Percentiles rank a stretch among this genome's conserved stretches.
phyloP scores from a whole-genome alignment of 2,329 filamentous ascomycete genomes.

The Penicillium italicum region DNA sequence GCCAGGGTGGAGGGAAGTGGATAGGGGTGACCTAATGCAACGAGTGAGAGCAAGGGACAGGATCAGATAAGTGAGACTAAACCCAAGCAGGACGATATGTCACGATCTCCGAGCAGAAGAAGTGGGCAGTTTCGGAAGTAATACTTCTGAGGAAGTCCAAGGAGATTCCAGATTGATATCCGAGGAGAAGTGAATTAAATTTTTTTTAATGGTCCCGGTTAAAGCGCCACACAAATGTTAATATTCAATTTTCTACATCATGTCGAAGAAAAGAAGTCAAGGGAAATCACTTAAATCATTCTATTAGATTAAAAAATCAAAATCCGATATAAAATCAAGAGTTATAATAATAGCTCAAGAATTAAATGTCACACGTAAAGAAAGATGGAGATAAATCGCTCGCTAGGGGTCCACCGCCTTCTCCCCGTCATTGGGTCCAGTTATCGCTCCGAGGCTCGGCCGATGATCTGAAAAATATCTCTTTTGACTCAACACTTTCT shows the following conservation, averaged over 20 bases:
- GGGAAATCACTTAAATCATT: not conserved
- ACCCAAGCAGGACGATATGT: conserved; percentile 20
- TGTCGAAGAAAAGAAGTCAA: not conserved
- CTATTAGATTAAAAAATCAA: not conserved
- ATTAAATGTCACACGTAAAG: conserved; percentile 4
- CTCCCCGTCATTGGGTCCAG: conserved; percentile 14
- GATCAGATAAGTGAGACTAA: conserved; percentile 27
- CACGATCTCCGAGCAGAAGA: conserved; percentile 9
- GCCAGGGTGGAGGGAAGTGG: conserved; percentile 24
- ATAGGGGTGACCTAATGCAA: conserved; percentile 15
- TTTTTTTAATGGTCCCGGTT: not conserved
- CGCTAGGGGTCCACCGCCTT: conserved; percentile 20
- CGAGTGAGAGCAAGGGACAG: conserved; percentile 20
- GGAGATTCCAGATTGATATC: not conserved
- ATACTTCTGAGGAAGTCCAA: not conserved
- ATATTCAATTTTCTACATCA: no score
- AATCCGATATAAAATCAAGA: not conserved
- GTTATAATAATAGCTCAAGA: not conserved
- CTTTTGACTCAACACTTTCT: conserved; percentile 10
- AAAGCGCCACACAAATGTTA: not conserved
- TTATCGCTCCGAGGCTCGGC: conserved; percentile 26
- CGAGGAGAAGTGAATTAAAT: not conserved
- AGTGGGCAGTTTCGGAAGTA: conserved; percentile 14
- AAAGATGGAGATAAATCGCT: conserved; percentile 12
- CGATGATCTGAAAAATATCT: conserved; percentile 24